A percentile compares a stretch with the other conserved stretches of the same genome.
Conservation (phyloP, 148 eudicot genomes). For the Camellia lanceoleosa region DNA sequence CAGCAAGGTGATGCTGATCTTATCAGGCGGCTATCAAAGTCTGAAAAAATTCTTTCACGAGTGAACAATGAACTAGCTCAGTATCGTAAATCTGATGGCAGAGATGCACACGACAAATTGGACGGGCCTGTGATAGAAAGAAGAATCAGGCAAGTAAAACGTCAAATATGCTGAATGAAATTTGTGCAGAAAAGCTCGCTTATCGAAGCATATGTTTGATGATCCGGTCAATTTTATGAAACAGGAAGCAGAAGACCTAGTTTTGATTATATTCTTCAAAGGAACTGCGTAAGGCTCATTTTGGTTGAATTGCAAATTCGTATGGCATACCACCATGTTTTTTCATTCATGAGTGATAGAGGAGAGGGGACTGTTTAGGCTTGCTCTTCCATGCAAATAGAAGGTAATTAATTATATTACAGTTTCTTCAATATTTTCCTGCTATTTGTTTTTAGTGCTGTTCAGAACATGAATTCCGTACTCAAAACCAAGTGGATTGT, state of each 20-base stretch:
- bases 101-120: slow-evolving; percentile 14
- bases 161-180: not conserved
- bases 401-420: not conserved
- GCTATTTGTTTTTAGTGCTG: not conserved
- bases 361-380: not conserved
- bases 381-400: not conserved
- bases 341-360: not conserved
- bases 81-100: slow-evolving; percentile 24
- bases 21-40: slow-evolving; percentile 29
- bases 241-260: slow-evolving; percentile 20
- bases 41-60: slow-evolving; percentile 29
- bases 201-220: not conserved
- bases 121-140: slow-evolving; percentile 12
- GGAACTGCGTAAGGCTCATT: not conserved
- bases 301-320: not conserved
- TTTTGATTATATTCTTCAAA: not conserved
- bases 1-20: slow-evolving; percentile 20
- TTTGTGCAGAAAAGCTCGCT: not conserved
- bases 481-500: not conserved
- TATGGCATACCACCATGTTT: not conserved
- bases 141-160: slow-evolving; percentile 30
- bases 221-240: not conserved
- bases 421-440: slow-evolving; percentile 2
- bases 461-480: not conserved
- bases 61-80: slow-evolving; percentile 35